A percentile compares a stretch with the other conserved stretches of the same genome.
phyloP scores from a whole-genome alignment of 2,329 filamentous ascomycete species.

The Microdochium trichocladiopsis region DNA sequence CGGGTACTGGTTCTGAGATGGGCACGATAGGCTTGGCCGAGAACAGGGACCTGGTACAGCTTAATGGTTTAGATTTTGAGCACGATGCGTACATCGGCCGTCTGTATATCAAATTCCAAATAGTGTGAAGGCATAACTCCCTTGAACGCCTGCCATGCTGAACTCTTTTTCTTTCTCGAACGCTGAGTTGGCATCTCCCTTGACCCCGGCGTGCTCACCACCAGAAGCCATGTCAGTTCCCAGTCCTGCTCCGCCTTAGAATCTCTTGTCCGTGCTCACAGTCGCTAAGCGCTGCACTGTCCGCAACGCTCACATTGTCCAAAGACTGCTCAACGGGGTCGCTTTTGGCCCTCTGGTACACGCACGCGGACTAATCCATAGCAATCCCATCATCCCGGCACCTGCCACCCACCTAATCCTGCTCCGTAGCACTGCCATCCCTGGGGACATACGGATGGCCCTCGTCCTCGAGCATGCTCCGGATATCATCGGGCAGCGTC shows the following conservation, averaged over 20 bases:
- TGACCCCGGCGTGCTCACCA: too few species aligned
- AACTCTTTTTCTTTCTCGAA: not conserved
- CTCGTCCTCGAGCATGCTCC: conserved; percentile 54
- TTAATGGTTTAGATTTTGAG: too few species aligned
- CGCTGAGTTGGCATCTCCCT: not conserved
- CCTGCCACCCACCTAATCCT: not conserved
- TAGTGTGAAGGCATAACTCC: not conserved
- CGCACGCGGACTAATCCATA: too few species aligned
- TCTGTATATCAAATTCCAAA: not conserved
- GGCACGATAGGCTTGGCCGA: not conserved
- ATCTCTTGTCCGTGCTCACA: too few species aligned
- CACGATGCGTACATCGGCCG: not conserved
- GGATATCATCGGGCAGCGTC: conserved; percentile 60
- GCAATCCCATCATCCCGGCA: too few species aligned
- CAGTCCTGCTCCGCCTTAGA: too few species aligned
- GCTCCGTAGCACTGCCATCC: not conserved
- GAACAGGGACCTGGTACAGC: too few species aligned
- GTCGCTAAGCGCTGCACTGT: too few species aligned
- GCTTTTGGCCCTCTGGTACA: too few species aligned
- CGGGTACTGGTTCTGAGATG: not conserved
- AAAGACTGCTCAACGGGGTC: too few species aligned
- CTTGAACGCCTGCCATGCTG: not conserved
- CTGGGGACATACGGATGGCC: conserved; percentile 57
- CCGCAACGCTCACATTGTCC: too few species aligned
- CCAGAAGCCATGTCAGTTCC: too few species aligned